Conservation (phyloP, 2,329 filamentous ascomycete species). For the Bipolaris zeicola region DNA sequence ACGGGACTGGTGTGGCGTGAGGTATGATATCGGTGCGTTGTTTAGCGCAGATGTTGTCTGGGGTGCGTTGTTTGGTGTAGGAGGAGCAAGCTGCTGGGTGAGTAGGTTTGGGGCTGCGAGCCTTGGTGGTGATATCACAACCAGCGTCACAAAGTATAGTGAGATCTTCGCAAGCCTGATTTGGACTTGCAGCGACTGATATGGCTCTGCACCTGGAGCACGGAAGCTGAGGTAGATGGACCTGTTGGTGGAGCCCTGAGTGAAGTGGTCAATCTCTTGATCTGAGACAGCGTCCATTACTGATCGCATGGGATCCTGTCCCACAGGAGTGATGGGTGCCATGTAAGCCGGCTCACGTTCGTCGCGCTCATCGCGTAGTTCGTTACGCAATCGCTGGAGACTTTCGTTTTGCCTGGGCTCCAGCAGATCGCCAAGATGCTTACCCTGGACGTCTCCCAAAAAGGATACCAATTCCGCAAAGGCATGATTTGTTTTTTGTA, state of each 20-base stretch:
- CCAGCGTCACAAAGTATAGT: slow-evolving; percentile 54
- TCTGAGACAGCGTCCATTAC: slow-evolving; percentile 50
- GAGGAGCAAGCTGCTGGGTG: slow-evolving; percentile 43
- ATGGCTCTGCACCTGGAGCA: slow-evolving; percentile 36
- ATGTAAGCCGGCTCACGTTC: slow-evolving; percentile 57
- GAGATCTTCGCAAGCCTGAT: slow-evolving; percentile 51
- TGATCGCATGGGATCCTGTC: slow-evolving; percentile 50
- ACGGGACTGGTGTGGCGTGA: slow-evolving; percentile 34
- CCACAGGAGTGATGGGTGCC: slow-evolving; percentile 54
- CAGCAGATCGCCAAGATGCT: slow-evolving; percentile 52
- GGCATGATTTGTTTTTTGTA: slow-evolving; percentile 53
- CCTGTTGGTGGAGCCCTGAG: slow-evolving; percentile 51
- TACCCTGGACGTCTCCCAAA: slow-evolving; percentile 46
- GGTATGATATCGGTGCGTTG: slow-evolving; percentile 32
- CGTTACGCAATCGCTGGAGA: slow-evolving; percentile 52
- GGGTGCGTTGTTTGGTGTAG: slow-evolving; percentile 34
- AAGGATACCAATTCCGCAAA: slow-evolving; percentile 53
- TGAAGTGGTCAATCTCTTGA: slow-evolving; percentile 52
- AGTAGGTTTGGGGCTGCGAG: slow-evolving; percentile 37
- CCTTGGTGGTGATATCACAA: slow-evolving; percentile 38
- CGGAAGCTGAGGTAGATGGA: slow-evolving; percentile 51
- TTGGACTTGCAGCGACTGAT: slow-evolving; percentile 44
- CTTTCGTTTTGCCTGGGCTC: slow-evolving; percentile 49
- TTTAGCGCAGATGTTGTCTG: slow-evolving; percentile 39
- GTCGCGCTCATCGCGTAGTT: slow-evolving; percentile 55